Evolutionary conservation across 2,329 filamentous ascomycete genomes (phyloP), one percentile per base, ranked within the genome.

Genomic region (Pseudogymnoascus sp.): DNA sequence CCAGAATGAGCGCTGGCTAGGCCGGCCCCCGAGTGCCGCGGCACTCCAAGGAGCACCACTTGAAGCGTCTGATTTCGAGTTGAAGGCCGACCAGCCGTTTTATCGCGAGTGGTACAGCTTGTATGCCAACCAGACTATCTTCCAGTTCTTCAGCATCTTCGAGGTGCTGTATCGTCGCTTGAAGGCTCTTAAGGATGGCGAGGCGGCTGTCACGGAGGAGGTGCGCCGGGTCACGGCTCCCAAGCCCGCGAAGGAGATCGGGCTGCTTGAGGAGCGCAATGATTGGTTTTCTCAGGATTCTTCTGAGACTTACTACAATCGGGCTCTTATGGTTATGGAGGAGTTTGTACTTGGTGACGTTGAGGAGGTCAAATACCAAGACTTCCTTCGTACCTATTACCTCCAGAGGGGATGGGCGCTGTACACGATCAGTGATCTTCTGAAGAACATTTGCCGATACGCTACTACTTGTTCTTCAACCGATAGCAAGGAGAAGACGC

Each of bases 111-210:
- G 85, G 76, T 96, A 91, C 79, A 93, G 93, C 72, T 86, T 97
- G 73, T 99, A 96, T 78, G 88, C 88, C 73, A 97, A 97, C 74
- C 85, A 91, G 70, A 91, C 89, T 3, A 88, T 99, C 64, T 96
- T 92, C 73, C 93, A 95, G 75, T 97, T 99, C 81, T 89, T 99
- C 79, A 90, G 89, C 68, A 88, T 96, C 65, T 95, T 99, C 74
- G 87, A 96, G 72, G 89, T 89, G n/a, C 80, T 99, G 4, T 97
- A 96, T 76, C 85, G 87, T 70, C 87, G 95, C 41, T 81, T 99
- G 12, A 81, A 88, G 66, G 89, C 89, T 65, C 86, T 97, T 74
- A 97, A 97, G 78, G 81, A 88, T 63, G 88, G 88, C 71, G 89
- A 90, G 69, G 81, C 83, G 2, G 84, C 87, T 49, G 93, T 96